Conservation (phyloP, 129 eudicot species). For the Kitagawia praeruptora region DNA sequence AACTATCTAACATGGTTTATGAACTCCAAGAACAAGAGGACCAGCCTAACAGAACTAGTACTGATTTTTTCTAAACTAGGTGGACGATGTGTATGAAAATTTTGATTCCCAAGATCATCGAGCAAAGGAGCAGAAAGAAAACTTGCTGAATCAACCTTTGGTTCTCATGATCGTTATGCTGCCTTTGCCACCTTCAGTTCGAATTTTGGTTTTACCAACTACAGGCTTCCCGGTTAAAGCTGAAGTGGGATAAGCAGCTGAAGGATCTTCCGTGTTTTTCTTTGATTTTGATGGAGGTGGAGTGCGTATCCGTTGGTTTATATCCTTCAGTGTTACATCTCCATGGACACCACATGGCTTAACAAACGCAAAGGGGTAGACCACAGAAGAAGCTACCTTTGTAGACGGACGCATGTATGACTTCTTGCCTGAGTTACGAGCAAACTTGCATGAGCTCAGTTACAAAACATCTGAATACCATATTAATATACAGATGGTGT, state of each 20-base stretch:
- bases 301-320: conserved; percentile 62
- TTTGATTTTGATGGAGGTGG: conserved; percentile 60
- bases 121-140: conserved; percentile 9
- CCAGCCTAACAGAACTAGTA: conserved; percentile 7
- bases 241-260: conserved; percentile 56
- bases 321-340: conserved; percentile 74
- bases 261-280: conserved; percentile 32
- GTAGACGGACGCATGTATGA: conserved; percentile 56
- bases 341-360: conserved; percentile 78
- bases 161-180: conserved; percentile 97
- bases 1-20: conserved; percentile 18
- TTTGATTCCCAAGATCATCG: conserved; percentile 5
- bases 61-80: conserved; percentile 19
- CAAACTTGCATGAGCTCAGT: conserved; percentile 7
- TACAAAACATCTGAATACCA: neutral
- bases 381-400: conserved; percentile 62
- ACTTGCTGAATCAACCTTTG: conserved; percentile 49
- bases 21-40: conserved; percentile 17
- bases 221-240: conserved; percentile 92
- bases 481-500: neutral
- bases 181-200: conserved; percentile 91
- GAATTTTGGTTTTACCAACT: conserved; percentile 84
- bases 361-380: conserved; percentile 72
- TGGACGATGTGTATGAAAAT: conserved; percentile 6
- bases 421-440: conserved; percentile 46